Percentiles rank a stretch among this genome's conserved stretches.
phyloP scores from a whole-genome alignment of 164 flowering plant genomes.

The Kalanchoe fedtschenkoi region DNA sequence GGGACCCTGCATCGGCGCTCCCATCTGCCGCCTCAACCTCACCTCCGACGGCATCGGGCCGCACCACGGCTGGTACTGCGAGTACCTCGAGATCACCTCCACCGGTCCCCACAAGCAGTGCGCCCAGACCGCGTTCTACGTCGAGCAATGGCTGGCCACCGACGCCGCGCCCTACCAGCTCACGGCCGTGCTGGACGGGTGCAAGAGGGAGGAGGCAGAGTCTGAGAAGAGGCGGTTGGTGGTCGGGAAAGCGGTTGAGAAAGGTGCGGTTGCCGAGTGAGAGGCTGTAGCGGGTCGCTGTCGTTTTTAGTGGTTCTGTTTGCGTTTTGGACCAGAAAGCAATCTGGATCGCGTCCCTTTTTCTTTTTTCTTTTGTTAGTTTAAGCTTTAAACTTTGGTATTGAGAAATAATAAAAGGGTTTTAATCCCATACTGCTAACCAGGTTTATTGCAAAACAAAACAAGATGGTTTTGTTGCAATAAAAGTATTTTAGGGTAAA shows the following conservation, averaged over 20 bases:
- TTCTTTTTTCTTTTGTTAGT: not conserved
- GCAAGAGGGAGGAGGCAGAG: conserved; percentile 12
- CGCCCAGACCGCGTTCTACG: conserved; percentile 31
- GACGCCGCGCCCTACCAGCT: conserved; percentile 43
- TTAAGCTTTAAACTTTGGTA: too few relatives aligned
- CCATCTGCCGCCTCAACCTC: conserved; percentile 44
- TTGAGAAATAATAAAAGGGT: not conserved
- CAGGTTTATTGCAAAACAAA: too few relatives aligned
- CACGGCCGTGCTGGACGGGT: conserved; percentile 27
- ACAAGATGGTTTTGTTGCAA: too few relatives aligned
- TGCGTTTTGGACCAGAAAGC: not conserved
- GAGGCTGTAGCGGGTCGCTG: not conserved
- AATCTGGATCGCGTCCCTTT: not conserved
- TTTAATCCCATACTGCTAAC: too few relatives aligned
- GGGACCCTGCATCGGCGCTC: conserved; percentile 36
- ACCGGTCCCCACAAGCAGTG: conserved; percentile 47
- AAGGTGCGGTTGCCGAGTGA: not conserved
- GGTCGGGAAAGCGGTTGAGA: not conserved
- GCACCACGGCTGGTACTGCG: conserved; percentile 59
- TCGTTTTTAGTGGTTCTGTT: not conserved
- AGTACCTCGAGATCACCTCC: conserved; percentile 52
- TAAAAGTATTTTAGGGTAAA: too few relatives aligned
- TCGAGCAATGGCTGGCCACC: conserved; percentile 49
- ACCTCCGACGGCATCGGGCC: conserved; percentile 54
- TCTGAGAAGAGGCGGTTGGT: not conserved